These are phyloP conservation scores for Penicillium crystallinum DNA, from an alignment of 495 filamentous ascomycete species.

Conservation along the genomic window DNA sequence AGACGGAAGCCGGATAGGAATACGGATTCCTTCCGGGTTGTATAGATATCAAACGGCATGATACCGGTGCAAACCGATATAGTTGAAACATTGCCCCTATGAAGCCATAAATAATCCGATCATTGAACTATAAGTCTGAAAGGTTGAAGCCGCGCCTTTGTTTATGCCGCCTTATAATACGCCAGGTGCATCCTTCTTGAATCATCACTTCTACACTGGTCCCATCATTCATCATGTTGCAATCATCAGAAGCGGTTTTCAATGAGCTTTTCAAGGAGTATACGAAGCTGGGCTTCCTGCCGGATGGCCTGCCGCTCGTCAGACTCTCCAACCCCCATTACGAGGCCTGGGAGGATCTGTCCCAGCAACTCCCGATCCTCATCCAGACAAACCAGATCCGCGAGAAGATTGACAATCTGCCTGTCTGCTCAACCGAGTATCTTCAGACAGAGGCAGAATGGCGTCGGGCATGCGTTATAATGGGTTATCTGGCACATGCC, in stretches of 20 bases:
- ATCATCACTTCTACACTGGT: not conserved
- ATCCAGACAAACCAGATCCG: constrained; percentile 71
- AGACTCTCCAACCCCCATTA: constrained; percentile 79
- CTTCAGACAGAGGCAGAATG: constrained; percentile 79
- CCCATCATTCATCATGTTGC: constrained; percentile 56
- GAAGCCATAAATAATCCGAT: not conserved
- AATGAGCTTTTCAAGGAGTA: constrained; percentile 53
- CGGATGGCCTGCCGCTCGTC: constrained; percentile 67
- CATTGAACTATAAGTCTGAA: not conserved
- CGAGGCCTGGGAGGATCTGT: constrained; percentile 78
- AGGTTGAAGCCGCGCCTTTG: not conserved
- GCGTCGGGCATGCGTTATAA: constrained; percentile 80
- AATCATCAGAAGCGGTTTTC: constrained; percentile 60
- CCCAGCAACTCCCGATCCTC: constrained; percentile 68
- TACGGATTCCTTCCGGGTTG: constrained; percentile 19
- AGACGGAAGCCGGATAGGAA: constrained; percentile 18
- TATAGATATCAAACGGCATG: constrained; percentile 15
- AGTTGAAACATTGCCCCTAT: not conserved
- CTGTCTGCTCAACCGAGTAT: constrained; percentile 68
- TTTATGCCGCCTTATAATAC: not conserved
- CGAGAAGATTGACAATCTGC: constrained; percentile 66
- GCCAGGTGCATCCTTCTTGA: not conserved
- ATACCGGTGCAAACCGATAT: constrained; percentile 17
- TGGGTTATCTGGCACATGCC: constrained; percentile 82
- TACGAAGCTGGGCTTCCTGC: constrained; percentile 81